Conservation (phyloP, 768 basidiomycete genomes). For the Mycena filopes region DNA sequence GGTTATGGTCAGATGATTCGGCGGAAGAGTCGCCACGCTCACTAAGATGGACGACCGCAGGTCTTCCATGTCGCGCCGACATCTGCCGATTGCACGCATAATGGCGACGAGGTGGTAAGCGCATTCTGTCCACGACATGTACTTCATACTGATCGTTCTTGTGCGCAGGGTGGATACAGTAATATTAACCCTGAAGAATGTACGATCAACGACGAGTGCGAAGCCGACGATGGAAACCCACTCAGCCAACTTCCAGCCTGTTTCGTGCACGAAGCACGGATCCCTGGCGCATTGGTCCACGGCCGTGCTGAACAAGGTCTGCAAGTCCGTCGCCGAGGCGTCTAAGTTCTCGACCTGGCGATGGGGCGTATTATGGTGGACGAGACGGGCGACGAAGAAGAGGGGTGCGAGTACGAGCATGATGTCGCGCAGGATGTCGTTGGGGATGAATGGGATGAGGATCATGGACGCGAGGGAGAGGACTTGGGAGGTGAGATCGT, state of each 20-base stretch:
- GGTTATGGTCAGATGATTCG: neutral
- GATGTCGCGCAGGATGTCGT: neutral
- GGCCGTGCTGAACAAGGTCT: neutral
- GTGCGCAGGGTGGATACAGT: conserved; percentile 9
- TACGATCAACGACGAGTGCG: neutral
- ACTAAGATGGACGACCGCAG: conserved; percentile 8
- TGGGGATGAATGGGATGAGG: conserved; percentile 4
- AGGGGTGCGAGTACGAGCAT: neutral
- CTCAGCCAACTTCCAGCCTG: conserved; percentile 1
- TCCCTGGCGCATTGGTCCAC: conserved; percentile 8
- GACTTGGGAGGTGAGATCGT: neutral
- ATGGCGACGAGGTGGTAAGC: neutral
- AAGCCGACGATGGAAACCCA: neutral
- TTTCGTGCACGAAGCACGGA: conserved; percentile 14
- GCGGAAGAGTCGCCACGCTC: neutral
- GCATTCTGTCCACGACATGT: conserved; percentile 3
- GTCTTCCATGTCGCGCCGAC: conserved; percentile 14
- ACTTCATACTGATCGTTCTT: neutral
- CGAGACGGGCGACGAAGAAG: neutral
- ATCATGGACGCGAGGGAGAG: conserved; percentile 1
- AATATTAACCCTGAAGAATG: neutral
- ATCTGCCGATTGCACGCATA: neutral
- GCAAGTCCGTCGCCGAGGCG: neutral
- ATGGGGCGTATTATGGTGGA: neutral
- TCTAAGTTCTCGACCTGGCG: neutral